A percentile compares a stretch with the other conserved stretches of the same genome.
Conservation (phyloP, 2,329 filamentous ascomycete species). For the Amauroascus verrucosus region DNA sequence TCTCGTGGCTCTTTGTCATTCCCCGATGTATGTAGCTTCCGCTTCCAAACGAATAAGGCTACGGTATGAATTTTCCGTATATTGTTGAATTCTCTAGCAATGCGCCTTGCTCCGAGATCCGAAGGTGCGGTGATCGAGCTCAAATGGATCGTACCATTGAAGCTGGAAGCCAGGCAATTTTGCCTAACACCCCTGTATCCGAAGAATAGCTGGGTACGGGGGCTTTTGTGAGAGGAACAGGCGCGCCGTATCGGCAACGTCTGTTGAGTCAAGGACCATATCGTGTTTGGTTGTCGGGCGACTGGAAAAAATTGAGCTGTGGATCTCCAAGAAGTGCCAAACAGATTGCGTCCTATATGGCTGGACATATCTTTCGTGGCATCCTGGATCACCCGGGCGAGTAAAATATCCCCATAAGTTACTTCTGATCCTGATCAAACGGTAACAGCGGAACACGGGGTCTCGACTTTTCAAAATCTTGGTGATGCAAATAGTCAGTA, state of each 20-base stretch:
- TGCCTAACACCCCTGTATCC: constrained; percentile 26
- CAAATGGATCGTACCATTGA: constrained; percentile 46
- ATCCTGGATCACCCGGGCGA: constrained; percentile 30
- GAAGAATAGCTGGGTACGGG: not conserved
- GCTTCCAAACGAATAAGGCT: constrained; percentile 22
- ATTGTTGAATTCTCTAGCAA: constrained; percentile 17
- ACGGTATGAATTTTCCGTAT: constrained; percentile 17
- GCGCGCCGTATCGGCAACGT: constrained; percentile 13
- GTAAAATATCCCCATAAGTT: constrained; percentile 1
- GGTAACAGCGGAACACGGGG: not conserved
- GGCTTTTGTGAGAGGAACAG: not conserved
- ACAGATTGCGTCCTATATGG: constrained; percentile 39
- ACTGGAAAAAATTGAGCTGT: constrained; percentile 14
- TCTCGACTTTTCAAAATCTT: constrained; percentile 14
- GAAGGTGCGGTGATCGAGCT: constrained; percentile 29
- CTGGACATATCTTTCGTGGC: constrained; percentile 38
- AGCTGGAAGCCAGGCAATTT: constrained; percentile 45
- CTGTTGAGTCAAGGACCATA: constrained; percentile 17
- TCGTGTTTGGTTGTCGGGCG: constrained; percentile 13
- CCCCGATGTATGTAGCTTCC: constrained; percentile 26
- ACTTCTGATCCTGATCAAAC: not conserved
- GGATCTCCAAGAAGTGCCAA: constrained; percentile 23
- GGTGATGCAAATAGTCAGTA: not conserved
- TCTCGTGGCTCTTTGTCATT: constrained; percentile 12
- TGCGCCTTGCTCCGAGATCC: constrained; percentile 25